Base-by-base conservation (phyloP, 148 eudicot species). In the Talinum fruticosum region DNA sequence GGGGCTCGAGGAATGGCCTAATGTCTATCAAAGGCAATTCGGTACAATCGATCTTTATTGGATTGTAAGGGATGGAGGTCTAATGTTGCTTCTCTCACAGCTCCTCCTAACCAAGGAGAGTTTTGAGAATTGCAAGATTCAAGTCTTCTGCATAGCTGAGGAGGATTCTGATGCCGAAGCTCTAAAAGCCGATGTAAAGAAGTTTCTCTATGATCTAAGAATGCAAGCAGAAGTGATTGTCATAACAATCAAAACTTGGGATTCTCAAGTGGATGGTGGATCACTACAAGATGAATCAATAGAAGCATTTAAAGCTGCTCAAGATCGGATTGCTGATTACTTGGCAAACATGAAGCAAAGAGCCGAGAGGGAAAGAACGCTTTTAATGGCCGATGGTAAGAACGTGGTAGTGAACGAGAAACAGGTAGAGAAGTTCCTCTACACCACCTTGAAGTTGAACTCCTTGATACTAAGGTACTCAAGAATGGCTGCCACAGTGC, bases 1-100 rank as follows among this genome's bases (percentile, higher is more conserved):
- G 83, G 99, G 99, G 2, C 95, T 96, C 0, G 99, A 96, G 47
- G 99, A 93, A 75, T 96, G 99, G 99, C 99, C 99, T 29, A 96
- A 96, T 72, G 97, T 86, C 79, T 96, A 82, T 72, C 98, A 96
- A 75, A 90, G 90, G 57, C 99, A 96, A 74, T 96, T 85, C 72
- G 99, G 99, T 26, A 93, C 97, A 21, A 96, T 96, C 14, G 99
- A 96, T 85, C 86, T 96, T 76, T 96, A 96, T 75, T 96, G 99
- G 99, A 96, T 96, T 47, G 99, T 96, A 26, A 79, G 99, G 76
- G 99, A 96, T 69, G 99, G 99, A 16, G 99, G 99, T 70, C 91
- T 96, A n/a, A 96, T 96, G 99, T 91, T 96, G 21, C 90, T 96
- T 3, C 97, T 96, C 69, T 96, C 99, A 14, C 99, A 96, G 81